Base-by-base conservation (phyloP, 2,329 filamentous ascomycete genomes). In the Sporothrix sp. region DNA sequence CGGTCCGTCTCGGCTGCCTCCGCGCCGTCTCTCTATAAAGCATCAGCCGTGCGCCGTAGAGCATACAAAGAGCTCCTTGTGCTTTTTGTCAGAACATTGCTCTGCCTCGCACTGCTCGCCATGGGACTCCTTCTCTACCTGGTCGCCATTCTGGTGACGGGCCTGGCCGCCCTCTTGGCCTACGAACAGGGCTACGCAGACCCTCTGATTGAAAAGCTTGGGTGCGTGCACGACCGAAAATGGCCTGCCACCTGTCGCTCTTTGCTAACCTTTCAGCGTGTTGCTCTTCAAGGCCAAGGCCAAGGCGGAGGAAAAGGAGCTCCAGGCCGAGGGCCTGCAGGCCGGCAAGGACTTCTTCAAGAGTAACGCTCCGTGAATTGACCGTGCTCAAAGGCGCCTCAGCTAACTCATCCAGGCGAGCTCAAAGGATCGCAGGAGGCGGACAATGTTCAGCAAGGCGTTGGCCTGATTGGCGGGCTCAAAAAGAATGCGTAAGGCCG, bases 261-360 rank as follows among this genome's bases (percentile, higher is more conserved):
- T n/a, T n/a, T 33, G 7, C 18, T 45, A 28, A 23, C 21, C 28
- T 33, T 28, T n/a, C 50, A 59, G 58, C 1, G 59, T 66, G 21
- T 62, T 63, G 48, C 53, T 67, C 46, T 66, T 69, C 59, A 68
- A 70, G 58, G 65, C 66, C 28, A 65, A 70, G 58, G 68, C 65
- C 0, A 62, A 66, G 56, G 66, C 66, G 7, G 67, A 70, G 56
- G 61, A 63, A 36, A 67, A 69, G 57, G 65, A 65, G 50, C 56
- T 68, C 55, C 58, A 68, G 54, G 64, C 65, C 8, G 55, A 68
- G 55, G 68, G 68, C 1, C 39, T 66, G 56, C 63, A 66, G 53
- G 65, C 66, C 44, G 67, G 67, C 16, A 54, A 68, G 52, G 67
- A 68, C 55, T 69, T 68, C 52, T 42, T 65, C 3, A 62, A 61